Evolutionary conservation across 1,284 basidiomycete species (phyloP).

Genomic region (Ceratobasidium papillatum): DNA sequence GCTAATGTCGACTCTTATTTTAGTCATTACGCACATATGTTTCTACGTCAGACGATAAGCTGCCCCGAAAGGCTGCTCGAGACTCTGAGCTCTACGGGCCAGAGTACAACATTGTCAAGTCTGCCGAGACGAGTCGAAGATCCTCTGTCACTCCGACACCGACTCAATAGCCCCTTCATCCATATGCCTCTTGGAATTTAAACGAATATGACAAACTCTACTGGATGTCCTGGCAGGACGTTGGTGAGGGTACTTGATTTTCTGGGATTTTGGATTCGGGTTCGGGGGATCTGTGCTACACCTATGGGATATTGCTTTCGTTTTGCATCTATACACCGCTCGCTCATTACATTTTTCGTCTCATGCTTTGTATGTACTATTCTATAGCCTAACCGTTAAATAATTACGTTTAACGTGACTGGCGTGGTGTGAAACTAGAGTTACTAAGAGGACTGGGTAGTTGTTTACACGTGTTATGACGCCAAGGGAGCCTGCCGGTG

Average conservation of each 20-base stretch:
- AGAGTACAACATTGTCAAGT: neutral
- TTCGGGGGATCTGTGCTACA: neutral
- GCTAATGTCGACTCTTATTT: neutral
- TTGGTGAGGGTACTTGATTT: neutral
- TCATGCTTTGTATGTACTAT: slow-evolving; percentile 13
- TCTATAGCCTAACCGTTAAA: neutral
- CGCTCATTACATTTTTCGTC: slow-evolving; percentile 11
- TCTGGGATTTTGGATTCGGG: slow-evolving; percentile 7
- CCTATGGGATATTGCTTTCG: neutral
- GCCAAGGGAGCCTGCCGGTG: slow-evolving; percentile 1
- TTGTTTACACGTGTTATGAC: slow-evolving; percentile 15
- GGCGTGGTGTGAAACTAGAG: slow-evolving; percentile 10
- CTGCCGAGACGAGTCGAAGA: slow-evolving; percentile 10
- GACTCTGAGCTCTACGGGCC: slow-evolving; percentile 15
- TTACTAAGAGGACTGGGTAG: neutral
- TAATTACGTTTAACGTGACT: slow-evolving; percentile 17
- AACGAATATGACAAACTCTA: neutral
- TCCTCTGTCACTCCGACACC: slow-evolving; percentile 24
- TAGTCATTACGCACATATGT: neutral
- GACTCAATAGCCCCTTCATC: neutral
- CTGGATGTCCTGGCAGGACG: neutral
- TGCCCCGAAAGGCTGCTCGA: neutral
- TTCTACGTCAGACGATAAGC: neutral
- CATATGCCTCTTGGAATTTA: neutral
- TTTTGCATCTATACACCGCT: neutral